Base-by-base conservation (phyloP, 2,329 filamentous ascomycete genomes). In the Fusarium decemcellulare region DNA sequence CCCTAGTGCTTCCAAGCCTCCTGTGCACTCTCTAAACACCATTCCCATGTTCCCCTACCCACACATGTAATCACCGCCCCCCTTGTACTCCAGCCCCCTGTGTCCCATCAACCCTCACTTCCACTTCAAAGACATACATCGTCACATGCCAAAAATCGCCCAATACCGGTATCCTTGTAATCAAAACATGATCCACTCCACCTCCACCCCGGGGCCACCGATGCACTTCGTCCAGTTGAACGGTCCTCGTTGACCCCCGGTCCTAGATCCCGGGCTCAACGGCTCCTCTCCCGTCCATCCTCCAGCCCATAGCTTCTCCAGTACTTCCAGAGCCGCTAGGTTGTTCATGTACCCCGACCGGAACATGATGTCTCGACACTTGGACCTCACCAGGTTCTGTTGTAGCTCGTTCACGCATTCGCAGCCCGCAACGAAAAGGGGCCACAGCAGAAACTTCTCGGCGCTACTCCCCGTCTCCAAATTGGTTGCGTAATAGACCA, bases 301-400 rank as follows among this genome's bases (percentile, higher is more conserved):
- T 52, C 86, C 87, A 12, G 85, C 84, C 95, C 95, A 98, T 15
- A 97, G 87, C 74, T 91, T 90, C 83, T 98, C 95, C 43, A 98
- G 81, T 5, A 97, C 90, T 74, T 96, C 93, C 29, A 98, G 85
- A 8, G 93, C 94, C 8, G 92, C 92, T 42, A 97, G 86, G 77
- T 97, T 98, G 81, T 97, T 98, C 85, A 94, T 93, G 81, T 98
- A 98, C 1, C 95, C 95, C 57, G 92, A 95, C 70, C 95, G 92
- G 32, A 90, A 88, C 85, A 95, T 94, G 70, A 98, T 95, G 76
- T 95, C 94, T 46, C 91, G 86, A 81, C 94, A 97, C 72, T 94
- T 91, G 70, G 89, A 86, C 56, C 94, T 90, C 55, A 98, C 92
- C 62, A 95, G 89, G 61, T 89, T 88, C 68, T 95, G 92, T 75